Evolutionary conservation across 2,329 filamentous ascomycete species (phyloP), one percentile per base, ranked within the genome.

Genomic region (Bipolaris zeicola): DNA sequence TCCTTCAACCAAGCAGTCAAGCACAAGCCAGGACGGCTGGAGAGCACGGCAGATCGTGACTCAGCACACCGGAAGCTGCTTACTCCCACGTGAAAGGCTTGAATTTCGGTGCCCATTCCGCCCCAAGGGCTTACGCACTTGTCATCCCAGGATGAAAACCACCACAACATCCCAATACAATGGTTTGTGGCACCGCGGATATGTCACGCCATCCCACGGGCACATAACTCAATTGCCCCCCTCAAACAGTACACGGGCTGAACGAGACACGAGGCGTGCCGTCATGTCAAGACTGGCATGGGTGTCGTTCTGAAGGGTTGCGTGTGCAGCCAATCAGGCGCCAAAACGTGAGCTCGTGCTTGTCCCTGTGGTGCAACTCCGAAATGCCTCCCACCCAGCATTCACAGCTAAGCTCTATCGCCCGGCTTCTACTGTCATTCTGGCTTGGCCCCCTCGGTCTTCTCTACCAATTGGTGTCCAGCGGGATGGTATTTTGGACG

Each of bases 321-420:
- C 33, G 28, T 39, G 13, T 11, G 3, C 20, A 7, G 20, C 31
- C 36, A 66, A 68, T 68, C 57, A 67, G 45, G 46, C 28, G 48
- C 45, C 36, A 33, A 46, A 57, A 58, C 58, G 53, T 57, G 60
- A 66, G 61, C 53, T 59, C 65, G 63, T 64, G 62, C 52, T 57
- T 56, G 48, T 52, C 52, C 58, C 41, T 34, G 52, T 50, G 60
- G 60, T 63, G 56, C 56, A 43, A 58, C 42, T 37, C 47, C 49
- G 39, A 46, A 55, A 53, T 45, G 55, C 55, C 44, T 56, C 48
- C 50, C 63, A 52, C 38, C 53, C 54, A 63, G 52, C 64, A 57
- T 60, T 37, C 49, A 36, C 48, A 59, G 53, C 60, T 60, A 60
- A 63, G 55, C 57, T 57, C 50, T 52, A 37, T 46, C 11, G 39